Percentiles rank a stretch among this genome's conserved stretches.
Evolutionary conservation across 257 asterid genomes (phyloP).

Genomic region (Solanum ahanhuiri): DNA sequence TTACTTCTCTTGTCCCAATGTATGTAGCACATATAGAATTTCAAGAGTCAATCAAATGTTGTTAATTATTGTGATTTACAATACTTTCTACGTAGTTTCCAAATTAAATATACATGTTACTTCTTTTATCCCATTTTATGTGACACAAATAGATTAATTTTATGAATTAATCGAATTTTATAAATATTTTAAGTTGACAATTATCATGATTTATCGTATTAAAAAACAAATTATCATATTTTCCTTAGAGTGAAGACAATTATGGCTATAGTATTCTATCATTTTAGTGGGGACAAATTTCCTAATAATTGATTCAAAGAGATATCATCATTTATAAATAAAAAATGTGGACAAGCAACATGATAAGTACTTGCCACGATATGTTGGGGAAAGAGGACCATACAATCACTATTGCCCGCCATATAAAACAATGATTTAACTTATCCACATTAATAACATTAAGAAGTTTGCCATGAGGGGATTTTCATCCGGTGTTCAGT

Average conservation of each 20-base stretch:
- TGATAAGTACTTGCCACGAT: not conserved
- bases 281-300: not conserved
- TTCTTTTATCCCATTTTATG: too few relatives aligned
- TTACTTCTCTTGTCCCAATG: too few relatives aligned
- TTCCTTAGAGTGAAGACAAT: not conserved
- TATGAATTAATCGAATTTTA: too few relatives aligned
- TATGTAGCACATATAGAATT: too few relatives aligned
- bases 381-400: not conserved
- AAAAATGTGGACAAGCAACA: not conserved
- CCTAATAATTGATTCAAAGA: not conserved
- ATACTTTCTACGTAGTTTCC: too few relatives aligned
- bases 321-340: not conserved
- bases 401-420: not conserved
- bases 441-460: not conserved
- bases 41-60: too few relatives aligned
- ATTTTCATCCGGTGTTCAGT: too few relatives aligned
- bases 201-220: too few relatives aligned
- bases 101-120: too few relatives aligned
- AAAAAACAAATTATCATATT: not conserved
- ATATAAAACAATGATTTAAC: not conserved
- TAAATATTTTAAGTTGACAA: too few relatives aligned
- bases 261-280: not conserved
- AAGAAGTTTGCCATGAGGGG: not conserved
- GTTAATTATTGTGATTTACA: too few relatives aligned
- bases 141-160: too few relatives aligned